Evolutionary conservation across 164 flowering plant species (phyloP).

Genomic region (Berberis thunbergii): DNA sequence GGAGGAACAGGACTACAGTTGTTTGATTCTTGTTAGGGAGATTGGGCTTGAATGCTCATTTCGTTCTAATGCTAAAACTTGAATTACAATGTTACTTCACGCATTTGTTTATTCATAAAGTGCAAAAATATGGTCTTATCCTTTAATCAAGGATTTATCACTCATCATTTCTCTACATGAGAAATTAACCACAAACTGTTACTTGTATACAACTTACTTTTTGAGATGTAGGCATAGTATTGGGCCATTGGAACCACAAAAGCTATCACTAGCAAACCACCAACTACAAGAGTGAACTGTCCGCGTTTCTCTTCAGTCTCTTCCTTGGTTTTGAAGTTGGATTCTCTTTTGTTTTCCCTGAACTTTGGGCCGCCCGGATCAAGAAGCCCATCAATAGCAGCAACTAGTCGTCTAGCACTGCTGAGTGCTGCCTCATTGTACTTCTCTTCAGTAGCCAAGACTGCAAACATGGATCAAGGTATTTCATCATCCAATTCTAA

Average conservation of each 20-base stretch:
- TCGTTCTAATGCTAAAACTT: too few species aligned
- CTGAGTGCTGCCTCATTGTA: conserved; percentile 83
- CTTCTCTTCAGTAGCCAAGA: conserved; percentile 92
- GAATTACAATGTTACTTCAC: not conserved
- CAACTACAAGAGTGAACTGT: conserved; percentile 91
- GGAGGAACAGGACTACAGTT: too few species aligned
- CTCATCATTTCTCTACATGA: not conserved
- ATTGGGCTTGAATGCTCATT: too few species aligned
- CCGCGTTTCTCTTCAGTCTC: conserved; percentile 98
- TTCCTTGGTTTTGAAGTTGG: conserved; percentile 84
- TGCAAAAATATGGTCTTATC: not conserved
- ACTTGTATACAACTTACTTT: conserved; percentile 11
- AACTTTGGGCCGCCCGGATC: conserved; percentile 84
- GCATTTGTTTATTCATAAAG: not conserved
- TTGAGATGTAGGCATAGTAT: conserved; percentile 92
- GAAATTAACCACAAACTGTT: not conserved
- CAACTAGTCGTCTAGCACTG: conserved; percentile 80
- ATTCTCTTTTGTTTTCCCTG: conserved; percentile 82
- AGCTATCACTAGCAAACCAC: conserved; percentile 90
- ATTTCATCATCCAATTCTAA: conserved; percentile 3
- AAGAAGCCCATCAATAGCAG: conserved; percentile 94
- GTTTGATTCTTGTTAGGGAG: too few species aligned
- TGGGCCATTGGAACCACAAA: conserved; percentile 99
- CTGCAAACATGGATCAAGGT: conserved; percentile 31
- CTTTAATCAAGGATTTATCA: not conserved